These are phyloP conservation scores for Plenodomus tracheiphilus DNA, from an alignment of 2,329 filamentous ascomycete genomes.

Conservation along the genomic window DNA sequence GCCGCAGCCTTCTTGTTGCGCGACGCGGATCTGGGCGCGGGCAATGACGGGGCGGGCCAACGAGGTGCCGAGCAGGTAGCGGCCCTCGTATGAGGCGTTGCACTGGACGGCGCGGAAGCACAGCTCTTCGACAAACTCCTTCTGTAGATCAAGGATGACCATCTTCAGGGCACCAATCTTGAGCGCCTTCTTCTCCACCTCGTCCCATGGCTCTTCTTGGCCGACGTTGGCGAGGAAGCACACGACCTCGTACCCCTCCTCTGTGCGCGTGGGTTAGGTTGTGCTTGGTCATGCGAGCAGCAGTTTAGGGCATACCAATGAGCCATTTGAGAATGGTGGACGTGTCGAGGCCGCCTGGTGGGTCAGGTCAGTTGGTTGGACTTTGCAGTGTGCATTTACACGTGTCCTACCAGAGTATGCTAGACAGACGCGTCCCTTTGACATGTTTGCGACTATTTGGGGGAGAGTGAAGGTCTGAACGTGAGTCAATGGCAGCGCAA, in stretches of 20 bases:
- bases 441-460: conserved; percentile 27
- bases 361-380: conserved; percentile 28
- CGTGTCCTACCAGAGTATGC: conserved; percentile 50
- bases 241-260: conserved; percentile 64
- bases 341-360: conserved; percentile 60
- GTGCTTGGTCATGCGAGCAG: not conserved
- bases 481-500: conserved; percentile 16
- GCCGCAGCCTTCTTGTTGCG: conserved; percentile 63
- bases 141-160: conserved; percentile 65
- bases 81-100: conserved; percentile 62
- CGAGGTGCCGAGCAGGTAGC: conserved; percentile 57
- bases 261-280: conserved; percentile 24
- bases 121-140: conserved; percentile 78
- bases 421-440: conserved; percentile 53
- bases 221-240: conserved; percentile 62
- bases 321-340: conserved; percentile 51
- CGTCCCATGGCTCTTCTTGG: conserved; percentile 59
- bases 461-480: conserved; percentile 8
- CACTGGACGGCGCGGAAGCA: conserved; percentile 80
- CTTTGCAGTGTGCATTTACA: not conserved
- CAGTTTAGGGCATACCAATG: conserved; percentile 27
- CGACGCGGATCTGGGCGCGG: conserved; percentile 66
- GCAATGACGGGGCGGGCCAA: conserved; percentile 73
- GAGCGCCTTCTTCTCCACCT: conserved; percentile 71
- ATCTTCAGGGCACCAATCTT: conserved; percentile 70